Evolutionary conservation across 2,329 filamentous ascomycete species (phyloP).

Genomic region (Penicillium sp.): DNA sequence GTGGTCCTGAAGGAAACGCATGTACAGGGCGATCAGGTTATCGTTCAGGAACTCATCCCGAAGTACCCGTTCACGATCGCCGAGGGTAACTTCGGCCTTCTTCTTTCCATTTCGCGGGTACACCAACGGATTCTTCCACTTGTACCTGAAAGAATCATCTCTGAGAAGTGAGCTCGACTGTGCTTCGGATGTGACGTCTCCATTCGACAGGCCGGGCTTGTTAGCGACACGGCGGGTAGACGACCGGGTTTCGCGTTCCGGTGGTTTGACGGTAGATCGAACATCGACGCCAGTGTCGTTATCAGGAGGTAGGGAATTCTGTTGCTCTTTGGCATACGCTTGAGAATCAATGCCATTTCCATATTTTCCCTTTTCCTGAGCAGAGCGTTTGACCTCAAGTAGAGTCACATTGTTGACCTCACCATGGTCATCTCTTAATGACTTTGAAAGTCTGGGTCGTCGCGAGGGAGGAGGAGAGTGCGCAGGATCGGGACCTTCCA

Average conservation of each 20-base stretch:
- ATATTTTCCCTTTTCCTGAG: not conserved
- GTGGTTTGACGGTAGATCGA: slow-evolving; percentile 6
- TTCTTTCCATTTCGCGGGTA: slow-evolving; percentile 48
- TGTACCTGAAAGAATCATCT: slow-evolving; percentile 22
- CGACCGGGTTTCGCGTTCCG: slow-evolving; percentile 32
- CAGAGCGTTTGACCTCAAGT: not conserved
- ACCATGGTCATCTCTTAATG: slow-evolving; percentile 26
- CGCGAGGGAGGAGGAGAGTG: slow-evolving; percentile 20
- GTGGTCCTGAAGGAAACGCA: slow-evolving; percentile 67
- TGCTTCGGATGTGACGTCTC: not conserved
- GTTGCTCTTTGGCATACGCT: not conserved
- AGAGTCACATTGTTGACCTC: slow-evolving; percentile 5
- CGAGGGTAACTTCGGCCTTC: slow-evolving; percentile 45
- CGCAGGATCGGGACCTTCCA: slow-evolving; percentile 7
- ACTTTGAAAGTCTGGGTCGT: slow-evolving; percentile 31
- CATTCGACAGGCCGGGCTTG: not conserved
- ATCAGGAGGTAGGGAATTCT: slow-evolving; percentile 6
- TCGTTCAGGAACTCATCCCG: slow-evolving; percentile 89
- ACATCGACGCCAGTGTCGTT: slow-evolving; percentile 22
- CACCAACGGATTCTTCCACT: slow-evolving; percentile 41
- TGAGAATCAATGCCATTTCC: not conserved
- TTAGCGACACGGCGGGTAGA: slow-evolving; percentile 21
- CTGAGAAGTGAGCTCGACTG: slow-evolving; percentile 1
- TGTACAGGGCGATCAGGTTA: slow-evolving; percentile 84
- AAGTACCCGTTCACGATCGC: slow-evolving; percentile 66